phyloP scores from a whole-genome alignment of 2,329 filamentous ascomycete species.

The Alternaria arborescens region DNA sequence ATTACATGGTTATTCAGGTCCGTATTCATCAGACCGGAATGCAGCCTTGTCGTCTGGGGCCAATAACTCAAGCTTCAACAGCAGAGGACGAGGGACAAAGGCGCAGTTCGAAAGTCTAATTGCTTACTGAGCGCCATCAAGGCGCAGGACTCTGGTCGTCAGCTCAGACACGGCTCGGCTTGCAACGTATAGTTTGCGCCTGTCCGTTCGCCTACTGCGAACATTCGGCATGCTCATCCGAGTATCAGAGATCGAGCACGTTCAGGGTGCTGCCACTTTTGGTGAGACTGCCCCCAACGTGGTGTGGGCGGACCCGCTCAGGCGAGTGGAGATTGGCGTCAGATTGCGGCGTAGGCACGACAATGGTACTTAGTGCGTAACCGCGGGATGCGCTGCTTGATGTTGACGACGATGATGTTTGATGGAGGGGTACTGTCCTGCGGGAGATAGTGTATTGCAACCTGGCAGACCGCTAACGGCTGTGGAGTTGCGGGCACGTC shows the following conservation, averaged over 20 bases:
- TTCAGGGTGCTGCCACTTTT: slow-evolving; percentile 9
- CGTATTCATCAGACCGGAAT: slow-evolving; percentile 10
- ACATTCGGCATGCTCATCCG: slow-evolving; percentile 17
- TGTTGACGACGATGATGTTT: background rate
- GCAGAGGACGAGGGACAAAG: slow-evolving; percentile 7
- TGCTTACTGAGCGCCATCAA: slow-evolving; percentile 1
- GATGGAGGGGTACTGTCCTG: slow-evolving; percentile 11
- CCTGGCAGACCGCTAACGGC: slow-evolving; percentile 9
- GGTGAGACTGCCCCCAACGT: slow-evolving; percentile 18
- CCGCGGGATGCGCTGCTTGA: slow-evolving; percentile 23
- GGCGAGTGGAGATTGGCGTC: background rate
- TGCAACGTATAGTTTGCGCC: no score
- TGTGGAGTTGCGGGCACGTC: slow-evolving; percentile 2
- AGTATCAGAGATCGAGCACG: slow-evolving; percentile 9
- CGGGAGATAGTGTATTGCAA: slow-evolving; percentile 1
- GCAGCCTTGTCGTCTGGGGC: slow-evolving; percentile 4
- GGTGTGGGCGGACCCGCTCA: slow-evolving; percentile 17
- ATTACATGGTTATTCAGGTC: slow-evolving; percentile 2
- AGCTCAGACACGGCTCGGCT: no score
- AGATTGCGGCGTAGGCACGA: slow-evolving; percentile 12
- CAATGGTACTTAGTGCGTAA: slow-evolving; percentile 9
- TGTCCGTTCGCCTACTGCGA: slow-evolving; percentile 1
- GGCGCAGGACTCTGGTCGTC: background rate
- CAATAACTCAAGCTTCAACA: slow-evolving; percentile 10
- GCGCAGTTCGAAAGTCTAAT: slow-evolving; percentile 11